These are phyloP conservation scores for Stentor coeruleus DNA, from an alignment of 73 alveolate species.

Conservation along the genomic window DNA sequence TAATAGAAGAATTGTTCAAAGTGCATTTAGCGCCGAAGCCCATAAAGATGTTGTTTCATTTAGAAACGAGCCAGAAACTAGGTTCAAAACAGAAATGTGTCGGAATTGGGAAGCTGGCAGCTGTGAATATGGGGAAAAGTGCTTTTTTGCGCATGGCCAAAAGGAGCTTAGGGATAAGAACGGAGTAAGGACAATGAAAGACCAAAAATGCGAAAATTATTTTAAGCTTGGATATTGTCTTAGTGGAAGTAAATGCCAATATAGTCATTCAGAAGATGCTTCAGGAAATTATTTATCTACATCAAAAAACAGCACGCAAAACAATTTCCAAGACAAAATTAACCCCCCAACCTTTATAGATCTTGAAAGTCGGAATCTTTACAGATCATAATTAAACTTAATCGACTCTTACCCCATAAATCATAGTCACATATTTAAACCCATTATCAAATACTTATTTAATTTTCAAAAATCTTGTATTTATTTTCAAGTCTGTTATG, in stretches of 20 bases:
- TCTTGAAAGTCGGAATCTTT: background rate
- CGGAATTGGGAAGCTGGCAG: constrained; percentile 46
- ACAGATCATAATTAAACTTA: too few species aligned
- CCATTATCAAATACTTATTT: too few species aligned
- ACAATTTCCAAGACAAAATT: background rate
- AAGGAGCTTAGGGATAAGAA: constrained; percentile 24
- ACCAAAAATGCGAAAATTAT: background rate
- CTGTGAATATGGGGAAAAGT: constrained; percentile 45
- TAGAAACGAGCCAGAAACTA: background rate
- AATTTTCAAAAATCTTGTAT: too few species aligned
- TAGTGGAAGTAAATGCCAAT: background rate
- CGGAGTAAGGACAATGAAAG: constrained; percentile 15
- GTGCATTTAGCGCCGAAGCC: too few species aligned
- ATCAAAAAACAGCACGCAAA: background rate
- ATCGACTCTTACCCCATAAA: too few species aligned
- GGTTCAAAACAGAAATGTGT: constrained; percentile 28
- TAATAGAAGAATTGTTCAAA: too few species aligned
- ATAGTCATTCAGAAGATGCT: background rate
- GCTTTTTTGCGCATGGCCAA: constrained; percentile 50
- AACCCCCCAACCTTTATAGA: background rate
- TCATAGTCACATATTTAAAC: too few species aligned
- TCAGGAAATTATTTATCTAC: too few species aligned
- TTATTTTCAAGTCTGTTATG: too few species aligned
- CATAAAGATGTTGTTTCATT: too few species aligned
- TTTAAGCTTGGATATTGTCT: background rate